A percentile compares a stretch with the other conserved stretches of the same genome.
These are phyloP conservation scores for Coprinopsis marcescibilis DNA, from an alignment of 768 basidiomycete genomes.

Conservation along the genomic window DNA sequence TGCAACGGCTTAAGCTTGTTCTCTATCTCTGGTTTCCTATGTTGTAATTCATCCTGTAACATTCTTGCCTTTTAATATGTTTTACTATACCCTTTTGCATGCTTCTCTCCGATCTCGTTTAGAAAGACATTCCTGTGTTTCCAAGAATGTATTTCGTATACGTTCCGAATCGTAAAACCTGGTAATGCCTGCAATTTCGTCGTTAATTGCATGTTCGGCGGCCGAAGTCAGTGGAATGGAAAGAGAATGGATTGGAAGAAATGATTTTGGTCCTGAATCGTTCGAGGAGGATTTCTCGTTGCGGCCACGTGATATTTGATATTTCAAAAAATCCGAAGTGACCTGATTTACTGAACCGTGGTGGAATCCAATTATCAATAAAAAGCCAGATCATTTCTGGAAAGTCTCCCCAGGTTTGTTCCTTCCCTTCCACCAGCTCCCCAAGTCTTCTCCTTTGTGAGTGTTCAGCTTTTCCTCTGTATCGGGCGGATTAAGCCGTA, in stretches of 20 bases:
- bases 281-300: neutral
- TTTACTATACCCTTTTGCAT: constrained; percentile 6
- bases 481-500: neutral
- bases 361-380: constrained; percentile 7
- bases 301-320: neutral
- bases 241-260: neutral
- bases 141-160: no score
- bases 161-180: no score
- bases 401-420: neutral
- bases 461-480: neutral
- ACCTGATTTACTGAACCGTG: constrained; percentile 11
- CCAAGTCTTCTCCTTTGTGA: neutral
- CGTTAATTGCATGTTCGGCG: neutral
- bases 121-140: no score
- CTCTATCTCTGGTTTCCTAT: constrained; percentile 2
- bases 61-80: constrained; percentile 1
- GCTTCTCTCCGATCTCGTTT: no score
- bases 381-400: constrained; percentile 4
- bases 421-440: neutral
- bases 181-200: neutral
- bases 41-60: neutral
- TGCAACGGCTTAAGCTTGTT: constrained; percentile 24
- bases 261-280: no score
- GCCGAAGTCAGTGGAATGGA: neutral
- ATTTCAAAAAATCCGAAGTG: constrained; percentile 11